phyloP scores from a whole-genome alignment of 1,139 yeast species.

The Candida frijolesensis region DNA sequence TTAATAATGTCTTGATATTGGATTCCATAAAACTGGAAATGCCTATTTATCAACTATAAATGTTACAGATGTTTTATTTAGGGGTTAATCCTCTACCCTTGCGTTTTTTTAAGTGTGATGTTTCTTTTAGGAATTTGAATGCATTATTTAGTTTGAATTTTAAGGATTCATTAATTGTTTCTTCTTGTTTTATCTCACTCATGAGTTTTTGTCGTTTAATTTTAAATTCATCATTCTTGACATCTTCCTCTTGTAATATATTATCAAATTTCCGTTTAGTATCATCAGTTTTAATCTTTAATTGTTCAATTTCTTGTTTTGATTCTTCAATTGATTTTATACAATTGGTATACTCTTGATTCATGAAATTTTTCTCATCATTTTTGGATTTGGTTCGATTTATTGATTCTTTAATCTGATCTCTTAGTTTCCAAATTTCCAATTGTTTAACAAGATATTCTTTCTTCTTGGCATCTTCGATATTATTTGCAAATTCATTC shows the following conservation, averaged over 20 bases:
- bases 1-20: conserved; percentile 76
- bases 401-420: conserved; percentile 39
- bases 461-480: conserved; percentile 17
- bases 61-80: conserved; percentile 10
- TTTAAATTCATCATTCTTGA: conserved; percentile 25
- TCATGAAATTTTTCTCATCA: conserved; percentile 67
- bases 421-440: conserved; percentile 42
- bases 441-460: conserved; percentile 31
- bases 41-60: conserved; percentile 65
- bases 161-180: conserved; percentile 23
- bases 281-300: conserved; percentile 30
- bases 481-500: conserved; percentile 18
- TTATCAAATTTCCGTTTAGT: conserved; percentile 33
- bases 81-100: conserved; percentile 47
- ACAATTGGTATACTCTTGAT: conserved; percentile 65
- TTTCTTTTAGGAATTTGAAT: conserved; percentile 40
- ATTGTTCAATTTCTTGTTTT: conserved; percentile 35
- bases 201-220: conserved; percentile 22
- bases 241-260: conserved; percentile 24
- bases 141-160: conserved; percentile 36
- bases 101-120: conserved; percentile 47
- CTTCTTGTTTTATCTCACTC: conserved; percentile 21
- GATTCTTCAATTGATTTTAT: conserved; percentile 57
- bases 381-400: conserved; percentile 37
- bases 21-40: conserved; percentile 73